phyloP scores from a whole-genome alignment of 2,329 filamentous ascomycete genomes.

The Sarocladiaceae sp. region DNA sequence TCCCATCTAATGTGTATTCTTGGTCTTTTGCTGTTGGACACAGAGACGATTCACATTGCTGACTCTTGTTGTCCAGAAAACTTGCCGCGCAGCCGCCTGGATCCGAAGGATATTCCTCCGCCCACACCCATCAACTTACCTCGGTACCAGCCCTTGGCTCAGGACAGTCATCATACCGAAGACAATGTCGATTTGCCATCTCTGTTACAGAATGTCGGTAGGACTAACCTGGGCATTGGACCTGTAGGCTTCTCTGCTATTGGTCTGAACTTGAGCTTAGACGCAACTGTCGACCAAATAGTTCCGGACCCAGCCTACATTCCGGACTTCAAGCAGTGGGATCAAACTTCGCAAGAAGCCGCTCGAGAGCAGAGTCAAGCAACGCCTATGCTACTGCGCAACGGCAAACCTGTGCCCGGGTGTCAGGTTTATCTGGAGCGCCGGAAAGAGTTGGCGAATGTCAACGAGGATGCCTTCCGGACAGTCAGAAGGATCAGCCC shows the following conservation, averaged over 20 bases:
- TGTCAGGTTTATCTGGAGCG: slow-evolving; percentile 53
- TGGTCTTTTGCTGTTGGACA: too few species aligned
- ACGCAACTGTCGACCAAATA: slow-evolving; percentile 42
- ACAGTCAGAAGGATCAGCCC: slow-evolving; percentile 53
- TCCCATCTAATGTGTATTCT: too few species aligned
- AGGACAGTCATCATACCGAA: slow-evolving; percentile 22
- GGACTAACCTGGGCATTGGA: slow-evolving; percentile 32
- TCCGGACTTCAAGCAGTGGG: slow-evolving; percentile 49
- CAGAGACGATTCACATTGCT: too few species aligned
- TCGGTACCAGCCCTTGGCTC: slow-evolving; percentile 31
- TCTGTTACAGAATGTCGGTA: slow-evolving; percentile 47
- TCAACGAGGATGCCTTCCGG: slow-evolving; percentile 54
- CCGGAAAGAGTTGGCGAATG: slow-evolving; percentile 47
- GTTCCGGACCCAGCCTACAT: slow-evolving; percentile 48
- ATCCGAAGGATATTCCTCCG: slow-evolving; percentile 48
- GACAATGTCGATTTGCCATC: slow-evolving; percentile 35
- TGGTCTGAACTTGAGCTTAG: slow-evolving; percentile 47
- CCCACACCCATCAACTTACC: slow-evolving; percentile 51
- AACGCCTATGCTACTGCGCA: slow-evolving; percentile 43
- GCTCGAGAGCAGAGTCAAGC: slow-evolving; percentile 41
- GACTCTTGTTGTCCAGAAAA: slow-evolving; percentile 1
- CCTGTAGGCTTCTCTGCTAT: slow-evolving; percentile 49
- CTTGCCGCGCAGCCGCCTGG: slow-evolving; percentile 23
- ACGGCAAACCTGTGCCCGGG: slow-evolving; percentile 49
- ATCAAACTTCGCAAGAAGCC: slow-evolving; percentile 40